Evolutionary conservation across 129 eudicot genomes (phyloP).

Genomic region (Saussurea involucrata): DNA sequence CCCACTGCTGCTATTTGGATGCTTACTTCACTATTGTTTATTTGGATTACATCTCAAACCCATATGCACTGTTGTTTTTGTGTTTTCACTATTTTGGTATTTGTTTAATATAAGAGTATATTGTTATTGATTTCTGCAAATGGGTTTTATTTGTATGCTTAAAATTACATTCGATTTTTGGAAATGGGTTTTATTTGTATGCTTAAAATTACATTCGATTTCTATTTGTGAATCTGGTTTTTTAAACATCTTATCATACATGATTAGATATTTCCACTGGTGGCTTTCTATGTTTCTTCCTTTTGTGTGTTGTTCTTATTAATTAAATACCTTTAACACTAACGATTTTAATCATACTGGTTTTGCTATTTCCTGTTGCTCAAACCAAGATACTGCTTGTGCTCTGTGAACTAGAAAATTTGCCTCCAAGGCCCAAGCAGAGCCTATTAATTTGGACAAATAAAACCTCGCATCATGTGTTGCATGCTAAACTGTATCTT

Average conservation of each 20-base stretch:
- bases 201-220: too few relatives aligned
- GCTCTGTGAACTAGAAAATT: not conserved
- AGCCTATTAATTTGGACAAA: not conserved
- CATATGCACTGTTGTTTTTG: too few relatives aligned
- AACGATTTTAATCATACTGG: not conserved
- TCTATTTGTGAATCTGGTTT: not conserved
- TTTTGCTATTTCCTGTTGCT: not conserved
- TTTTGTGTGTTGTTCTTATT: not conserved
- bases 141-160: too few relatives aligned
- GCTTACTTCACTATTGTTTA: too few relatives aligned
- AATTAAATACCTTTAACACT: not conserved
- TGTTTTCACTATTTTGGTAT: too few relatives aligned
- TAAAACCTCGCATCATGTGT: not conserved
- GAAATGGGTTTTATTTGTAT: too few relatives aligned
- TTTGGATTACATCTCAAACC: too few relatives aligned
- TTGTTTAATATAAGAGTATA: too few relatives aligned
- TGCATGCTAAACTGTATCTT: not conserved
- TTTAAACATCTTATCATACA: not conserved
- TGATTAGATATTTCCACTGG: not conserved
- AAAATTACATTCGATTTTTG: too few relatives aligned
- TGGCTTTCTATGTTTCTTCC: not conserved
- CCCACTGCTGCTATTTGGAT: too few relatives aligned
- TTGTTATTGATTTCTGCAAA: too few relatives aligned
- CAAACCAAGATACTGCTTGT: not conserved
- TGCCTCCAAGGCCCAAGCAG: constrained; percentile 9